A percentile compares a stretch with the other conserved stretches of the same genome.
Evolutionary conservation across 768 basidiomycete species (phyloP).

Genomic region (Podaxis sp.): DNA sequence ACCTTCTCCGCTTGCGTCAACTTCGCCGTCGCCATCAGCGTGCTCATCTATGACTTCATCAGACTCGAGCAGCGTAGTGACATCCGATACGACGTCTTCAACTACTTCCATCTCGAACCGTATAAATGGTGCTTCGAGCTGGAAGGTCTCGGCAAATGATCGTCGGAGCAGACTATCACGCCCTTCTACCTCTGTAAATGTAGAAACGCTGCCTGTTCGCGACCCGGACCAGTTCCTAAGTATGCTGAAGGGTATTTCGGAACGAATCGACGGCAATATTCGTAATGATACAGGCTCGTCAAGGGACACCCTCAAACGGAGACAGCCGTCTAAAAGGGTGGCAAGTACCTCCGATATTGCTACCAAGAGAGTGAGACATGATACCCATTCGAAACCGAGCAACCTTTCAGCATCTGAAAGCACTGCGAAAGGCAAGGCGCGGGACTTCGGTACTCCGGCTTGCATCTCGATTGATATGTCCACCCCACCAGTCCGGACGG

Average conservation of each 20-base stretch:
- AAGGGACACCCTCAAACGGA: slow-evolving; percentile 1
- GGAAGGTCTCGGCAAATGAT: slow-evolving; percentile 3
- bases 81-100: not conserved
- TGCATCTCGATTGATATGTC: not conserved
- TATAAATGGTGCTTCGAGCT: not conserved
- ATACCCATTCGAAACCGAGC: not conserved
- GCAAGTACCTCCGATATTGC: not conserved
- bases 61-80: not conserved
- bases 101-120: not conserved
- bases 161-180: slow-evolving; percentile 4
- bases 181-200: not conserved
- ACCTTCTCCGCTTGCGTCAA: not conserved
- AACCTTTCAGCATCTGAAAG: slow-evolving; percentile 2
- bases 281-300: slow-evolving; percentile 10
- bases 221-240: slow-evolving; percentile 28
- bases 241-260: slow-evolving; percentile 34
- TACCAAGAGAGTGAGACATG: slow-evolving; percentile 14
- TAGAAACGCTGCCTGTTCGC: not conserved
- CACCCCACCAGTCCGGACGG: not conserved
- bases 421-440: slow-evolving; percentile 4
- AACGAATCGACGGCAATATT: slow-evolving; percentile 29
- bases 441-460: not conserved
- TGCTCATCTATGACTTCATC: not conserved
- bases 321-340: slow-evolving; percentile 1
- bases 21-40: not conserved